Conservation (phyloP, 1,139 yeast genomes). For the Debaryomyces subglobosus region DNA sequence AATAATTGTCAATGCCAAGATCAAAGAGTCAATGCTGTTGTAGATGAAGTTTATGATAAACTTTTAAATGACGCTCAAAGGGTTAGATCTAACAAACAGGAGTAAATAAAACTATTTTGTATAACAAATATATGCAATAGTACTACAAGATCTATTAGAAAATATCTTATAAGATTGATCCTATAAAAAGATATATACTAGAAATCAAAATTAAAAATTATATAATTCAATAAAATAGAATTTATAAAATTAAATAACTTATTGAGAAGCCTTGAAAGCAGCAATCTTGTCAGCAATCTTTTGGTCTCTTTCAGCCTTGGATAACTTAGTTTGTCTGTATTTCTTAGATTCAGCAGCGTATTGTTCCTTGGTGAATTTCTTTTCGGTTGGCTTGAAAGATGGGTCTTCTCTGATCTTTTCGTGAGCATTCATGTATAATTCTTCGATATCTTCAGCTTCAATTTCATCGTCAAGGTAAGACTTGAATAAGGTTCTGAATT, state of each 20-base stretch:
- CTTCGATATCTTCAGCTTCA: slow-evolving; percentile 97
- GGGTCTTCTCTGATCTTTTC: slow-evolving; percentile 97
- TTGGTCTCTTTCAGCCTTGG: slow-evolving; percentile 90
- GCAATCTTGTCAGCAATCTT: slow-evolving; percentile 91
- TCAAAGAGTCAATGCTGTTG: slow-evolving; percentile 38
- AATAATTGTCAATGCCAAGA: slow-evolving; percentile 7
- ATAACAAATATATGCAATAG: neutral
- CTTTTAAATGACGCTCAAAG: slow-evolving; percentile 66
- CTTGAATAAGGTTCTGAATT: slow-evolving; percentile 95
- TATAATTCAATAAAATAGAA: slow-evolving; percentile 1
- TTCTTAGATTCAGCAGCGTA: slow-evolving; percentile 96
- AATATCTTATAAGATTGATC: slow-evolving; percentile 1
- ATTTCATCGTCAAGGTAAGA: slow-evolving; percentile 95
- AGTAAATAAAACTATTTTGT: slow-evolving; percentile 11
- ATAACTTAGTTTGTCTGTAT: slow-evolving; percentile 85
- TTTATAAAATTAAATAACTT: slow-evolving; percentile 22
- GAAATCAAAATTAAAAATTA: slow-evolving; percentile 3
- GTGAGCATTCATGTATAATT: slow-evolving; percentile 92
- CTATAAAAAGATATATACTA: slow-evolving; percentile 5
- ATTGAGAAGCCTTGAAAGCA: slow-evolving; percentile 66
- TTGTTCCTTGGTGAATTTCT: slow-evolving; percentile 96
- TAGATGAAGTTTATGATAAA: slow-evolving; percentile 73
- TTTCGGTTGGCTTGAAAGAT: slow-evolving; percentile 82
- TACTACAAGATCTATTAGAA: slow-evolving; percentile 1
- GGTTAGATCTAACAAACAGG: slow-evolving; percentile 53